Conservation (phyloP, 202 grass and related monocot species). For the Eragrostis tef region DNA sequence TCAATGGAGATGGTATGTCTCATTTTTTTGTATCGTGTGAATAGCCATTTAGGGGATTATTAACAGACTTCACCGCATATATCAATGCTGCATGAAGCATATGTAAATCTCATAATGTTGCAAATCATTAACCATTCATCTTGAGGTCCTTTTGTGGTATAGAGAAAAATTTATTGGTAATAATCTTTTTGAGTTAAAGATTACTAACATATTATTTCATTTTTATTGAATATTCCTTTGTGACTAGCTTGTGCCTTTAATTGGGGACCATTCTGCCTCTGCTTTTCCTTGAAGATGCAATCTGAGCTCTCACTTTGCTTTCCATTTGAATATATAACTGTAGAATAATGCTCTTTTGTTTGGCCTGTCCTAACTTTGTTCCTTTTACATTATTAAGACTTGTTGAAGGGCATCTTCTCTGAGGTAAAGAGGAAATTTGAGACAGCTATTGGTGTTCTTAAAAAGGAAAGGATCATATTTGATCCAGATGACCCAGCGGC, state of each 20-base stretch:
- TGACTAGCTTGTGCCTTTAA: neutral
- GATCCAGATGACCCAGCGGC: slow-evolving; percentile 83
- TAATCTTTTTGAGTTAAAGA: neutral
- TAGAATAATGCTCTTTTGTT: neutral
- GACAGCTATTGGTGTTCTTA: slow-evolving; percentile 72
- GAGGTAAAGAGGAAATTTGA: slow-evolving; percentile 97
- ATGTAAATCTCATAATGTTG: neutral
- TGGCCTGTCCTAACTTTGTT: slow-evolving; percentile 28
- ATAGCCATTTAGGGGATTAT: neutral
- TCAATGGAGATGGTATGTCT: slow-evolving; percentile 76
- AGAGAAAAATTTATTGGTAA: neutral
- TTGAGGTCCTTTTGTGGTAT: neutral
- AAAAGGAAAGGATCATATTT: slow-evolving; percentile 97
- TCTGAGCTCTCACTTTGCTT: neutral
- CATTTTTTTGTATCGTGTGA: neutral
- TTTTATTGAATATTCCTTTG: neutral
- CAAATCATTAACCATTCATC: neutral
- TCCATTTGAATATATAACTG: neutral
- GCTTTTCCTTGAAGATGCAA: slow-evolving; percentile 15
- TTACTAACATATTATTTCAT: neutral
- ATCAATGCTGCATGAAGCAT: neutral
- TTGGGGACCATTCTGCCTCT: neutral
- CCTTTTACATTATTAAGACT: slow-evolving; percentile 53
- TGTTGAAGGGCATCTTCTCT: slow-evolving; percentile 90
- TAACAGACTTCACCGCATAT: neutral